phyloP scores from a whole-genome alignment of 805 yeast species.

The Wickerhamiella galacta region DNA sequence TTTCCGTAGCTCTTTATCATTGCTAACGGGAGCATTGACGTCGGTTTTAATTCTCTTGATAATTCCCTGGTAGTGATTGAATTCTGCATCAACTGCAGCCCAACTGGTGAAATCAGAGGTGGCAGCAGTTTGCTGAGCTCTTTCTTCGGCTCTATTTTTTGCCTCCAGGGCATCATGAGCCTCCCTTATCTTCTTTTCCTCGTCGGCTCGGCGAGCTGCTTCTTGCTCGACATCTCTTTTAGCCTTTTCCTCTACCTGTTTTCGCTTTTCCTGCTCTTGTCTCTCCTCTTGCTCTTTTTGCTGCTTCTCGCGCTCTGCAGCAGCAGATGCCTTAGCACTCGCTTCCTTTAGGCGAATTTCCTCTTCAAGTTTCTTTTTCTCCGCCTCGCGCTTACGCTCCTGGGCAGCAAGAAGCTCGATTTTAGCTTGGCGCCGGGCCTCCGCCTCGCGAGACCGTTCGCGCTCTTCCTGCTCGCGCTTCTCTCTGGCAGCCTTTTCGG shows the following conservation, averaged over 20 bases:
- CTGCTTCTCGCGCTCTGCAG: constrained; percentile 9
- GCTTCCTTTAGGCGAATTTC: no score
- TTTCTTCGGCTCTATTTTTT: constrained; percentile 13
- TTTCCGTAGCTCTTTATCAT: constrained; percentile 37
- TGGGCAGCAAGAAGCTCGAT: no score
- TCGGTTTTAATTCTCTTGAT: constrained; percentile 37
- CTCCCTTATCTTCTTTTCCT: constrained; percentile 10
- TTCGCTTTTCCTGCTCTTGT: constrained; percentile 8
- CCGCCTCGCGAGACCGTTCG: no score
- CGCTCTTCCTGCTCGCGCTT: no score
- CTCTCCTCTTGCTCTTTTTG: constrained; percentile 4
- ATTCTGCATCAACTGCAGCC: constrained; percentile 17
- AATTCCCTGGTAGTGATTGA: constrained; percentile 18
- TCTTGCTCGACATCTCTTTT: constrained; percentile 16
- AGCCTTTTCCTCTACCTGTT: constrained; percentile 16
- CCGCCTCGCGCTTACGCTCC: no score
- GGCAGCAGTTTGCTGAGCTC: constrained; percentile 8
- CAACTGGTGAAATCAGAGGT: constrained; percentile 11
- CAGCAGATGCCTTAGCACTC: no score
- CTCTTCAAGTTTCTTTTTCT: no score
- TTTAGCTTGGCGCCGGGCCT: no score
- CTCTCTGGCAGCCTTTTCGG: constrained; percentile 7
- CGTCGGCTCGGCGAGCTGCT: constrained; percentile 5
- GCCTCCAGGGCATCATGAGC: constrained; percentile 17
- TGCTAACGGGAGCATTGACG: constrained; percentile 38